Evolutionary conservation across 257 asterid genomes (phyloP).

Genomic region (Euphrasia confusa): DNA sequence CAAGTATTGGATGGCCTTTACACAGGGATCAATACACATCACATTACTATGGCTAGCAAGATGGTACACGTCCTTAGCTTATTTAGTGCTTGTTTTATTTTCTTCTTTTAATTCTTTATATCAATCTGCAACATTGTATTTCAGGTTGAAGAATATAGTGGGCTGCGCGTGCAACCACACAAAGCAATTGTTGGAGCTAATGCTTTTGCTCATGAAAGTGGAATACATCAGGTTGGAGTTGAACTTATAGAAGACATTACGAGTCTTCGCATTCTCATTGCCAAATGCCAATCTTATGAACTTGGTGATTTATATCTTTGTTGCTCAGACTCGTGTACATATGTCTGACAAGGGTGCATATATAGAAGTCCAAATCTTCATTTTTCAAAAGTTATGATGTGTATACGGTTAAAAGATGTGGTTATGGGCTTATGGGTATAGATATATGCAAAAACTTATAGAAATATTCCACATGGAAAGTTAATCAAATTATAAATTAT

Average conservation of each 20-base stretch:
- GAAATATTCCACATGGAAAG: no score
- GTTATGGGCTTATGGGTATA: no score
- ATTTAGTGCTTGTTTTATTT: slow-evolving; percentile 12
- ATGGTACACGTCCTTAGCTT: slow-evolving; percentile 46
- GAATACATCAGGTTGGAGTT: slow-evolving; percentile 83
- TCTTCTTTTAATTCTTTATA: slow-evolving; percentile 30
- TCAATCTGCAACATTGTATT: slow-evolving; percentile 18
- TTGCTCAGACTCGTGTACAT: no score
- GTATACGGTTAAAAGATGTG: no score
- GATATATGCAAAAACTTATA: no score
- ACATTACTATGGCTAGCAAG: slow-evolving; percentile 87
- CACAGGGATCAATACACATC: slow-evolving; percentile 78
- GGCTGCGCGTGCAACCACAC: slow-evolving; percentile 91
- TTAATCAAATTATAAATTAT: no score
- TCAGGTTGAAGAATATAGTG: slow-evolving; percentile 94
- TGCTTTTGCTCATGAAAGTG: slow-evolving; percentile 99
- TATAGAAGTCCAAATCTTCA: no score
- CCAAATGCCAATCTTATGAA: background rate
- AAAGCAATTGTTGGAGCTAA: slow-evolving; percentile 97
- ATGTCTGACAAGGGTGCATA: no score
- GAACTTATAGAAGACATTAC: slow-evolving; percentile 1
- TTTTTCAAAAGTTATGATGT: no score
- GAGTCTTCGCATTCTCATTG: background rate
- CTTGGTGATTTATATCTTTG: slow-evolving; percentile 8
- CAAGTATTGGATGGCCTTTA: slow-evolving; percentile 68